These are phyloP conservation scores for Rhodotorula diobovata DNA, from an alignment of 768 basidiomycete genomes.

Conservation along the genomic window DNA sequence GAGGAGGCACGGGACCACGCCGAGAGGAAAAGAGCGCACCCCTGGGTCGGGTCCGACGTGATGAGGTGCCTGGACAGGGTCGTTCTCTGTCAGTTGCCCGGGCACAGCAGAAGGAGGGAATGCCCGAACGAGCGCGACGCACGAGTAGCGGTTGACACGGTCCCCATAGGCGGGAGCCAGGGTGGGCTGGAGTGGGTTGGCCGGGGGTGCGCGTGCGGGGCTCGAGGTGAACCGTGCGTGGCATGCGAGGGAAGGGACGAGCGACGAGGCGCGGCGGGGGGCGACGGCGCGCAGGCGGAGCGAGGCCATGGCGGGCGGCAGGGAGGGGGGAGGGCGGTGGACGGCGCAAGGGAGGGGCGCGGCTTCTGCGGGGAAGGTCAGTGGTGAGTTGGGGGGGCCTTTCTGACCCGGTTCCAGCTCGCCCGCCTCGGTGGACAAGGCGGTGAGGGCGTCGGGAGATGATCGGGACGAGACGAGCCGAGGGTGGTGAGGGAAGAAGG, in stretches of 20 bases:
- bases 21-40: neutral
- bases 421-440: too few relatives aligned
- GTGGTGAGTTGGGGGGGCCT: too few relatives aligned
- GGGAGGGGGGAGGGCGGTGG: conserved; percentile 54
- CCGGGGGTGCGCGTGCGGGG: neutral
- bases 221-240: neutral
- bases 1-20: neutral
- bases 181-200: neutral
- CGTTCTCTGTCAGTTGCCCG: neutral
- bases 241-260: neutral
- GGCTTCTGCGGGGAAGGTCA: neutral
- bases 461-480: too few relatives aligned
- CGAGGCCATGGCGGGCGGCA: conserved; percentile 50
- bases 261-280: neutral
- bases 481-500: too few relatives aligned
- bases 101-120: neutral
- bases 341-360: neutral
- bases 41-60: neutral
- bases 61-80: neutral
- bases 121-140: neutral
- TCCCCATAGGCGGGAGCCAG: neutral
- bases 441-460: too few relatives aligned
- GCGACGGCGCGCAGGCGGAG: conserved; percentile 47
- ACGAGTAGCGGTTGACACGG: conserved; percentile 7
- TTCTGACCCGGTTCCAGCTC: too few relatives aligned